Evolutionary conservation across 108 stramenopile species (phyloP).

Genomic region (Skeletonema tropicum): DNA sequence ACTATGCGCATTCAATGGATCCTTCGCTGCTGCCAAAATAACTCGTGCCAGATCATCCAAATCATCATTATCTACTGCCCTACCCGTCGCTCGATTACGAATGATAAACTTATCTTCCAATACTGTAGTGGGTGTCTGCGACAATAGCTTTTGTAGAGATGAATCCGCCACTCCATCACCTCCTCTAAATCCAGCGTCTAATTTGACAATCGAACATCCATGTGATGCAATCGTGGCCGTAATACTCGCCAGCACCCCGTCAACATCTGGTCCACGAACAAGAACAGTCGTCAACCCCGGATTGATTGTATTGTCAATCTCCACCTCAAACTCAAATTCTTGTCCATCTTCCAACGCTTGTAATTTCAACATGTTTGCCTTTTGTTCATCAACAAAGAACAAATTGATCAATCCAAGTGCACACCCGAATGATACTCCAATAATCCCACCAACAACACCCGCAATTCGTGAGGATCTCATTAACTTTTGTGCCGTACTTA

Average conservation of each 20-base stretch:
- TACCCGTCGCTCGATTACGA: conserved; percentile 48
- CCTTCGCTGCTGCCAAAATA: conserved; percentile 59
- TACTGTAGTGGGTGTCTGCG: neutral
- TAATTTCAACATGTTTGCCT: conserved; percentile 59
- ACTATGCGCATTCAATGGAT: conserved; percentile 52
- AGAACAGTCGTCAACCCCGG: conserved; percentile 56
- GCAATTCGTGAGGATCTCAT: conserved; percentile 22
- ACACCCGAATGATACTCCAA: conserved; percentile 69
- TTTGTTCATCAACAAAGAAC: conserved; percentile 60
- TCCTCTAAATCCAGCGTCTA: conserved; percentile 48
- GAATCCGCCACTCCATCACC: conserved; percentile 2
- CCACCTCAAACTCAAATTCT: conserved; percentile 68
- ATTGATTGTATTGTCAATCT: conserved; percentile 60
- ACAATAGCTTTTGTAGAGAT: conserved; percentile 17
- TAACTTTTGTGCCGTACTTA: conserved; percentile 55
- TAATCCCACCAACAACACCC: conserved; percentile 48
- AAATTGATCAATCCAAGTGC: conserved; percentile 69
- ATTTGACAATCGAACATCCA: conserved; percentile 65
- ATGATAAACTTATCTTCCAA: conserved; percentile 66
- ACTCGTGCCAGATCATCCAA: conserved; percentile 53
- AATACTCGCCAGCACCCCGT: conserved; percentile 72
- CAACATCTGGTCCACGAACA: conserved; percentile 72
- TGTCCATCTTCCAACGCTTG: conserved; percentile 62
- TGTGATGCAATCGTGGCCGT: conserved; percentile 53
- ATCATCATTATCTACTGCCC: conserved; percentile 64